phyloP scores from a whole-genome alignment of 148 eudicot genomes.

The Heliamphora exappendiculata region DNA sequence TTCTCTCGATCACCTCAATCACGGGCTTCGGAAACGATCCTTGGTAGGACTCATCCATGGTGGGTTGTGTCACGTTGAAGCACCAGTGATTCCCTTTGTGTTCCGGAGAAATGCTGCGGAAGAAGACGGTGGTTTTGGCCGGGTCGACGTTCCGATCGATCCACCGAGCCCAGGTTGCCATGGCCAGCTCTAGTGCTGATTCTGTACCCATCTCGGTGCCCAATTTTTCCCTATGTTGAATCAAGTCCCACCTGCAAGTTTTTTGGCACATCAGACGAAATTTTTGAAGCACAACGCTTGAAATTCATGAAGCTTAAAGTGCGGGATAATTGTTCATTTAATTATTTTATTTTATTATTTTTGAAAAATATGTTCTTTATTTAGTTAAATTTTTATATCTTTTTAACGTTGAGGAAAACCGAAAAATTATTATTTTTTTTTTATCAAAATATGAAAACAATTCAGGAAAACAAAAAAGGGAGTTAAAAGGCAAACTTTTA shows the following conservation, averaged over 20 bases:
- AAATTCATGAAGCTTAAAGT: not conserved
- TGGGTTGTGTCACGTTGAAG: conserved; percentile 37
- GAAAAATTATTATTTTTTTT: too few relatives aligned
- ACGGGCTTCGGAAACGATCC: conserved; percentile 23
- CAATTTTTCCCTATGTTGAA: conserved; percentile 23
- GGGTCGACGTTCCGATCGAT: conserved; percentile 27
- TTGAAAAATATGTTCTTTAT: too few relatives aligned
- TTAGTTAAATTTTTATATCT: too few relatives aligned
- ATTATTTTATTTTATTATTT: too few relatives aligned
- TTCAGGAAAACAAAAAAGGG: too few relatives aligned
- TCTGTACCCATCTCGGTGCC: conserved; percentile 30
- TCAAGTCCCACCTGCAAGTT: conserved; percentile 41
- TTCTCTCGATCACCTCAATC: conserved; percentile 17
- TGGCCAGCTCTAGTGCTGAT: conserved; percentile 29
- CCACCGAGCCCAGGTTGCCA: conserved; percentile 52
- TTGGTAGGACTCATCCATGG: conserved; percentile 26
- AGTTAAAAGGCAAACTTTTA: too few relatives aligned
- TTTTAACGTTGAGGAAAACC: too few relatives aligned
- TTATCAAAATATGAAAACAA: too few relatives aligned
- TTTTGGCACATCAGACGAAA: not conserved
- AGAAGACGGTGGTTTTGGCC: conserved; percentile 32
- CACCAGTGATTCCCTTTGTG: conserved; percentile 39
- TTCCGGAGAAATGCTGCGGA: conserved; percentile 44
- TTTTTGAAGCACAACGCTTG: not conserved
- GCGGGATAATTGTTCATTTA: too few relatives aligned